Evolutionary conservation across 805 yeast species (phyloP).

Genomic region (Myxozyma mucilagina): DNA sequence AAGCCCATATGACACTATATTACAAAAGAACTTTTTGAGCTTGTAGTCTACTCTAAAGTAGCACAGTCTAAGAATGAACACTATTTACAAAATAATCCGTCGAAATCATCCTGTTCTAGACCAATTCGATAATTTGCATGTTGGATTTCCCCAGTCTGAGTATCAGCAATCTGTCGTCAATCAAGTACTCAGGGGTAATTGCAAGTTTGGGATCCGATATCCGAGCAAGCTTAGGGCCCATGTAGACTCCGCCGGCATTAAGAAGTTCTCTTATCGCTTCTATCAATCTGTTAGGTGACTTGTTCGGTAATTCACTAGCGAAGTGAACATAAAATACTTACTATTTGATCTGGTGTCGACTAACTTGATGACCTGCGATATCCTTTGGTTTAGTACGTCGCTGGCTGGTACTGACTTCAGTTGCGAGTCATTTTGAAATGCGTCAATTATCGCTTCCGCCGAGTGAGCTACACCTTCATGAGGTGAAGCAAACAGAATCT

Average conservation of each 20-base stretch:
- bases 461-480: constrained; percentile 46
- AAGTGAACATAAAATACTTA: constrained; percentile 32
- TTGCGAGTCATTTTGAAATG: constrained; percentile 62
- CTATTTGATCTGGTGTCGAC: constrained; percentile 29
- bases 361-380: constrained; percentile 54
- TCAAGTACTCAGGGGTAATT: constrained; percentile 52
- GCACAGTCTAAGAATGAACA: too few relatives aligned
- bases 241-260: constrained; percentile 68
- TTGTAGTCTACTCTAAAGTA: too few relatives aligned
- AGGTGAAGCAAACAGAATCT: constrained; percentile 63
- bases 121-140: constrained; percentile 30
- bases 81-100: too few relatives aligned
- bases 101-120: not conserved
- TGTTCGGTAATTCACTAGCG: not conserved
- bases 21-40: too few relatives aligned
- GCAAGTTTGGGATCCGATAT: constrained; percentile 51
- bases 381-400: constrained; percentile 45
- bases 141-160: constrained; percentile 71
- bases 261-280: constrained; percentile 15
- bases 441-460: constrained; percentile 50
- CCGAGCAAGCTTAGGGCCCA: constrained; percentile 61
- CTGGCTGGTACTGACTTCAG: constrained; percentile 43
- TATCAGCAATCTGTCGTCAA: constrained; percentile 62
- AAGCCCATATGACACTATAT: too few relatives aligned
- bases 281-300: not conserved